These are phyloP conservation scores for Auxenochlorella pyrenoidosa DNA, from an alignment of 139 green algal genomes.

Conservation along the genomic window DNA sequence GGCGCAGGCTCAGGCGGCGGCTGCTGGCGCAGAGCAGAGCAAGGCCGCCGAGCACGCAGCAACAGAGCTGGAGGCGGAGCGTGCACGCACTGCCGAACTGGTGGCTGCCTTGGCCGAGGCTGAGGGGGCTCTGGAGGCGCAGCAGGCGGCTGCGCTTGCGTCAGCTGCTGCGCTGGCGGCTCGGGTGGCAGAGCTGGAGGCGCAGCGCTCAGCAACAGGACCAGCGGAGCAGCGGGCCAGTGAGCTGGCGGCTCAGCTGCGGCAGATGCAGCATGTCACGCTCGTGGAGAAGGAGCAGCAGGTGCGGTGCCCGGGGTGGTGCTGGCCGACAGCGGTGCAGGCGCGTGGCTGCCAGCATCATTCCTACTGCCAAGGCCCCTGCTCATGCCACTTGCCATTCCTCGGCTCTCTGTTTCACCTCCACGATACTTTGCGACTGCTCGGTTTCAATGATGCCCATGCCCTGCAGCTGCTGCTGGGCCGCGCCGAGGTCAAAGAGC, in stretches of 20 bases:
- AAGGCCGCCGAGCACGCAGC: not conserved
- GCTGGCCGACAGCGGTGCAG: not conserved
- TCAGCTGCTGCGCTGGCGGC: not conserved
- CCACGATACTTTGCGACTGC: too few relatives aligned
- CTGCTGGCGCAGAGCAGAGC: not conserved
- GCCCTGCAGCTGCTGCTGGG: conserved; percentile 28
- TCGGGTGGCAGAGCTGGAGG: not conserved
- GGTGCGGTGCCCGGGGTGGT: not conserved
- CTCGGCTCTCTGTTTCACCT: too few relatives aligned
- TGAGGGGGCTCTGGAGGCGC: not conserved
- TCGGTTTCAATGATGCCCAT: too few relatives aligned
- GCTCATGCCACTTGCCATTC: too few relatives aligned
- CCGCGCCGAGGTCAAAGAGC: conserved; percentile 23
- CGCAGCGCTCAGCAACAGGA: not conserved
- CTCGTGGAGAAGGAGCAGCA: conserved; percentile 43
- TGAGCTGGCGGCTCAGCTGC: conserved; percentile 19
- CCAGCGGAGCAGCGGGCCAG: not conserved
- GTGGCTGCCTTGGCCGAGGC: not conserved
- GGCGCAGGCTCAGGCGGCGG: not conserved
- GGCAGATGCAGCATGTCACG: conserved; percentile 30
- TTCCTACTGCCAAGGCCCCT: too few relatives aligned
- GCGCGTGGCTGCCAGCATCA: not conserved
- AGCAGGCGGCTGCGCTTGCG: not conserved
- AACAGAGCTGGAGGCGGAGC: not conserved
- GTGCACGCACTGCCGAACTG: not conserved